Conservation (phyloP, 441 rosid genomes). For the Metrosideros polymorpha region DNA sequence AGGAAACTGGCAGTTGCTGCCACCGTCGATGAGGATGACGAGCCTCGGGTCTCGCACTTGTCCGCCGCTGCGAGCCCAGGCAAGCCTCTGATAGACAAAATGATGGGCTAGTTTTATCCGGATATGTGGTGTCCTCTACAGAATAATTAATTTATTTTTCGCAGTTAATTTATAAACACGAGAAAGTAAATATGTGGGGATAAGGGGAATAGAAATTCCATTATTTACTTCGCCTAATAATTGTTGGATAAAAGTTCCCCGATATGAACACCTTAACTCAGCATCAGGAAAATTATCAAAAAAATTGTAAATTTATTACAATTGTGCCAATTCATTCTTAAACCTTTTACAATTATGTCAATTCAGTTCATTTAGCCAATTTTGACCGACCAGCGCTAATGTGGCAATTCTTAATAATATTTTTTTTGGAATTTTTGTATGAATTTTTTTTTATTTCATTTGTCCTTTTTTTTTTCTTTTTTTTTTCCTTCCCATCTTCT, state of each 20-base stretch:
- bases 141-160: not conserved
- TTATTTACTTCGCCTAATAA: not conserved
- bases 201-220: not conserved
- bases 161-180: not conserved
- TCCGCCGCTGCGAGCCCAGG: not conserved
- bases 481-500: too few species aligned
- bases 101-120: not conserved
- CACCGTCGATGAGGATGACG: not conserved
- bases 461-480: too few species aligned
- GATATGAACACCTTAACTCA: not conserved
- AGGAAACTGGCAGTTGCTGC: constrained; percentile 19
- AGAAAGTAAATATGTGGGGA: not conserved
- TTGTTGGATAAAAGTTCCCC: not conserved
- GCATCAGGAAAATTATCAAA: too few species aligned
- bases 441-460: too few species aligned
- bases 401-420: too few species aligned
- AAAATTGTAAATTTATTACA: too few species aligned
- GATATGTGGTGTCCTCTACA: not conserved
- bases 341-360: too few species aligned
- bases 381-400: too few species aligned
- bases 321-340: too few species aligned
- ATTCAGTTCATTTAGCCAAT: too few species aligned
- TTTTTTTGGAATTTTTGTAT: too few species aligned
- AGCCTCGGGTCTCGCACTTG: not conserved
- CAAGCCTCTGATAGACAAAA: not conserved